Conservation (phyloP, 371 early-diverging fungal genomes). For the Mortierella sp. region DNA sequence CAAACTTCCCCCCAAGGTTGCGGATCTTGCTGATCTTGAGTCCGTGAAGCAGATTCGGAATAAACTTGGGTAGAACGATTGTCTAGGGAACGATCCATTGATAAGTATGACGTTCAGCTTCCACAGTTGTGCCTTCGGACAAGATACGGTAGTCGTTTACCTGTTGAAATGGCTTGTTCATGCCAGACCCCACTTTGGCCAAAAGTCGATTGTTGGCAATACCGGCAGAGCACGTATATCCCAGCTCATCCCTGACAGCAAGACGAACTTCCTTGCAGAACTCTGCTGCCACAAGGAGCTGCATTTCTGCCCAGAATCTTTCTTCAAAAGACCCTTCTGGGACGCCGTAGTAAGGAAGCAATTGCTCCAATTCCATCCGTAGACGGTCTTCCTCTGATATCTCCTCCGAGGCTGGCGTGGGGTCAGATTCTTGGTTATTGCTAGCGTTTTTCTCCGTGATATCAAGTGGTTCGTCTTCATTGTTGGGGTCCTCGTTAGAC, state of each 20-base stretch:
- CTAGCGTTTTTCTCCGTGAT: neutral
- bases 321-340: conserved; percentile 47
- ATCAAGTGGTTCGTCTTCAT: neutral
- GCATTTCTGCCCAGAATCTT: conserved; percentile 70
- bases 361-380: conserved; percentile 18
- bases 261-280: conserved; percentile 74
- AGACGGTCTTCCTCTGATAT: conserved; percentile 19
- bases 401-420: conserved; percentile 1
- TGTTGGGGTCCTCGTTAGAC: neutral
- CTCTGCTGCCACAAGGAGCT: conserved; percentile 78
- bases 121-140: no score
- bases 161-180: conserved; percentile 91
- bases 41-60: conserved; percentile 66
- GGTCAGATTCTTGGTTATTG: no score
- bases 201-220: conserved; percentile 87
- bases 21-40: conserved; percentile 81
- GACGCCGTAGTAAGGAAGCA: conserved; percentile 34
- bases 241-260: conserved; percentile 73
- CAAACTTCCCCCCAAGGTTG: conserved; percentile 91
- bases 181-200: conserved; percentile 86
- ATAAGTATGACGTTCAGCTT: neutral
- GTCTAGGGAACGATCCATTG: conserved; percentile 56
- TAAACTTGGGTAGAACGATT: conserved; percentile 65
- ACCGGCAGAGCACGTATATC: conserved; percentile 88
- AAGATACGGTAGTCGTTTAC: conserved; percentile 31